A percentile compares a stretch with the other conserved stretches of the same genome.
These are phyloP conservation scores for Penicillium roqueforti DNA, from an alignment of 495 filamentous ascomycete genomes.

Conservation along the genomic window DNA sequence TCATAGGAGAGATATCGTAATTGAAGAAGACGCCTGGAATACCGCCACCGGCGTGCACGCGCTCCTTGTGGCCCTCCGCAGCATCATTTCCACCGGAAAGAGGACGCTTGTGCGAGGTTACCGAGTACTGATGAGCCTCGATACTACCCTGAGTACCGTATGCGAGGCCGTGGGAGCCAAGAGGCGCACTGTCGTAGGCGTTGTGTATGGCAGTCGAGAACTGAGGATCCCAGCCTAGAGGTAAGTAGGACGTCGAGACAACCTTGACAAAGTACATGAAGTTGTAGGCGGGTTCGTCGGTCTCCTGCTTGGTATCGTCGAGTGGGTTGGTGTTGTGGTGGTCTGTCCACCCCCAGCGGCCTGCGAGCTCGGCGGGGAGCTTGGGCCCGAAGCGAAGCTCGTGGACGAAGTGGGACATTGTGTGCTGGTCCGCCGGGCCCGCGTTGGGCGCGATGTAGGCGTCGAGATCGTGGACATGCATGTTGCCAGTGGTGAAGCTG, in stretches of 20 bases:
- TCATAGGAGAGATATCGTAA: slow-evolving; percentile 99
- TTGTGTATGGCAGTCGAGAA: slow-evolving; percentile 42
- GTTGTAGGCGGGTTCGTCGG: slow-evolving; percentile 79
- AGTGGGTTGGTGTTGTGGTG: slow-evolving; percentile 91
- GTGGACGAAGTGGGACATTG: slow-evolving; percentile 88
- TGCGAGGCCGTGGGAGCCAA: slow-evolving; percentile 59
- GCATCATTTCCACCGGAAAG: slow-evolving; percentile 75
- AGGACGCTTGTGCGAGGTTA: slow-evolving; percentile 90
- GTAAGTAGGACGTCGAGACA: slow-evolving; percentile 89
- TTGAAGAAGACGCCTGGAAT: slow-evolving; percentile 98
- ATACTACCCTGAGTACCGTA: slow-evolving; percentile 67
- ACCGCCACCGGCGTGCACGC: slow-evolving; percentile 79
- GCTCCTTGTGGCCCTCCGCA: slow-evolving; percentile 82
- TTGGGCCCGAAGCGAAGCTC: slow-evolving; percentile 89
- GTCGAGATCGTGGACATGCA: slow-evolving; percentile 96
- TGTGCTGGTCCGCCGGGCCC: slow-evolving; percentile 59
- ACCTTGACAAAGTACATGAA: slow-evolving; percentile 99
- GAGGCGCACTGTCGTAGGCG: slow-evolving; percentile 50
- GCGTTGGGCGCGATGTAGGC: slow-evolving; percentile 70
- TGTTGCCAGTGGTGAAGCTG: slow-evolving; percentile 87
- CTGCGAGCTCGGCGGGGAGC: slow-evolving; percentile 68
- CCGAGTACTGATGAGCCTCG: slow-evolving; percentile 97
- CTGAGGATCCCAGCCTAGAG: slow-evolving; percentile 70
- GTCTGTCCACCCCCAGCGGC: slow-evolving; percentile 74
- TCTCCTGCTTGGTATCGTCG: slow-evolving; percentile 74